Evolutionary conservation across 1,284 basidiomycete species (phyloP).

Genomic region (Gomphus bonarii): DNA sequence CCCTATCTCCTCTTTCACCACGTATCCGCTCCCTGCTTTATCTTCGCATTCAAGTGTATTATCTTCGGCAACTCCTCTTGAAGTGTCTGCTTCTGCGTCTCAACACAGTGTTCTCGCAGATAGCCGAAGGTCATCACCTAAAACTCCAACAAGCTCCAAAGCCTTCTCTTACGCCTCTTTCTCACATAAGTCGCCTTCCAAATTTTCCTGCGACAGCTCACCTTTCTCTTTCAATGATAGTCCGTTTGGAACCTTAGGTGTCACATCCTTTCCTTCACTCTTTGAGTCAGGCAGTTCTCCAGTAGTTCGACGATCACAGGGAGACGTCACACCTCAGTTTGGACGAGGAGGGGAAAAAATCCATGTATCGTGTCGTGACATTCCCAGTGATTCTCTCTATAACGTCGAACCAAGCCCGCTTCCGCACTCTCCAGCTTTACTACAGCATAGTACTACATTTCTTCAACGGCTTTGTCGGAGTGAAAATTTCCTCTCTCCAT

Average conservation of each 20-base stretch:
- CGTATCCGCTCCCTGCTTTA: background rate
- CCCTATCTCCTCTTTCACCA: background rate
- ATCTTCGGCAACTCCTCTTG: background rate
- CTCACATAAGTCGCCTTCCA: background rate
- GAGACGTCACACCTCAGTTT: slow-evolving; percentile 5
- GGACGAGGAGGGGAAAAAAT: background rate
- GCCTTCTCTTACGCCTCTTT: background rate
- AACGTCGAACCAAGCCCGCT: background rate
- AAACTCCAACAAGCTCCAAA: background rate
- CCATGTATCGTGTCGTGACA: background rate
- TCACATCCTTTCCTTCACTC: background rate
- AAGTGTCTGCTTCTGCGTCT: background rate
- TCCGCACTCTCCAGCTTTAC: background rate
- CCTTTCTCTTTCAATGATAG: background rate
- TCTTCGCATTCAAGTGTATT: background rate
- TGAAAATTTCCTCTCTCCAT: background rate
- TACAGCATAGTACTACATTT: background rate
- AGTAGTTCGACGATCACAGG: slow-evolving; percentile 7
- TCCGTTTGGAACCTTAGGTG: background rate
- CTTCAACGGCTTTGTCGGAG: background rate
- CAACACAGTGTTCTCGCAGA: background rate
- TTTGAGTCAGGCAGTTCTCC: background rate
- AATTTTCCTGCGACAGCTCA: background rate
- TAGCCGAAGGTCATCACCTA: background rate
- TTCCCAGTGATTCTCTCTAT: background rate